These are phyloP conservation scores for Rugonectria rugulosa DNA, from an alignment of 2,329 filamentous ascomycete species.

Conservation along the genomic window DNA sequence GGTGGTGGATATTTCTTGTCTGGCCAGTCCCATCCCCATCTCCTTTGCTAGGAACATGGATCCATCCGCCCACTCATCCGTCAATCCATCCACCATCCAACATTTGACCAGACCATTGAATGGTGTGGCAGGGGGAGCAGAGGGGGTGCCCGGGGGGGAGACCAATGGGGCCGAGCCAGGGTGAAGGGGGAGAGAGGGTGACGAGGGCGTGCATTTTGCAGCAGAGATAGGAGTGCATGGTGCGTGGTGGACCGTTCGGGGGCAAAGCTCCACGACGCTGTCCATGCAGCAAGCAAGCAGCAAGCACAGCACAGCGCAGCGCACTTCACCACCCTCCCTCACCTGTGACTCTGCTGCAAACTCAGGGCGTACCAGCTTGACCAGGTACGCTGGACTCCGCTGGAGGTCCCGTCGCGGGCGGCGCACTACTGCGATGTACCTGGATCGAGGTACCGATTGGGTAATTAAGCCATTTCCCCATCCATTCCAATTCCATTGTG, in stretches of 20 bases:
- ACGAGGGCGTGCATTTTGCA: constrained; percentile 2
- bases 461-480: too few relatives aligned
- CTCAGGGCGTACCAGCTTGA: too few relatives aligned
- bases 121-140: constrained; percentile 22
- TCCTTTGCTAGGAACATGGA: constrained; percentile 20
- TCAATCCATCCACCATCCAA: constrained; percentile 10
- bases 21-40: not conserved
- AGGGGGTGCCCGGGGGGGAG: constrained; percentile 14
- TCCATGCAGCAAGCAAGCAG: constrained; percentile 6
- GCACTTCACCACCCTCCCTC: too few relatives aligned
- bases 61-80: constrained; percentile 23
- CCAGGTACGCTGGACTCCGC: too few relatives aligned
- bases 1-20: constrained; percentile 35
- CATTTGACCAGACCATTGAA: constrained; percentile 9
- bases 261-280: constrained; percentile 16
- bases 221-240: not conserved
- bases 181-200: not conserved
- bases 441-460: too few relatives aligned
- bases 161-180: constrained; percentile 9
- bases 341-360: too few relatives aligned
- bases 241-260: constrained; percentile 14
- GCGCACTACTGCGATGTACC: too few relatives aligned
- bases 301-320: too few relatives aligned
- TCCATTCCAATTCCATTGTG: too few relatives aligned
- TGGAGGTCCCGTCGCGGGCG: too few relatives aligned